Evolutionary conservation across 441 rosid genomes (phyloP), one percentile per base, ranked within the genome.

Genomic region (Euphorbia celastroides): DNA sequence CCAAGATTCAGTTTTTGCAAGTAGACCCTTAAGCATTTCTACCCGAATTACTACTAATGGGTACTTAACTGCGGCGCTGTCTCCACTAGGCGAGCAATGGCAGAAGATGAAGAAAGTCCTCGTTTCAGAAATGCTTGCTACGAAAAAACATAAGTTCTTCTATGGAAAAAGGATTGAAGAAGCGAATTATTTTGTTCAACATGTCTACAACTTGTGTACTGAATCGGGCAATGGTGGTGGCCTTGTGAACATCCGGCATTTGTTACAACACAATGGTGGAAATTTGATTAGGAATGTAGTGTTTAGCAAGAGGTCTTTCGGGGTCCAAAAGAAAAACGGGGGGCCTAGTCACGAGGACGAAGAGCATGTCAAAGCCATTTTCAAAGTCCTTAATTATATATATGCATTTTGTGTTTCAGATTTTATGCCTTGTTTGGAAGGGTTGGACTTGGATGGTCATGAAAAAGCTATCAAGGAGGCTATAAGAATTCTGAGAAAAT

Each of bases 71-170:
- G 12, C 57, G 8, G 57, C 20, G 7, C 57, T 82, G 7, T 51
- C 74, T 0, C 86, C 88, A 27, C 60, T 14, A 0, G 83, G 81
- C 0, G 78, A 72, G 5, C 88, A 83, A 14, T 88, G 86, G 88
- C 80, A 74, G 67, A 86, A 84, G 63, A 88, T 88, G 94, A 80
- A 65, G 74, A 79, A 65, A 68, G 75, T 83, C 7, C 22, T 88
- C 10, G 61, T 74, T 3, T 57, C 74, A 0, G 79, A 80, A 62
- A 23, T 86, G 41, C 63, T 85, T 5, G 71, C 63, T 17, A 71
- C 78, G 4, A 64, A 65, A 2, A 74, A 56, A 65, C 81, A 74
- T 17, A 44, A 55, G n/a, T 70, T 71, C 76, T 68, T 70, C 16
- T 75, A 63, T 0, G 41, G 17, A 0, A 80, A 72, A 70, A 46